A percentile compares a stretch with the other conserved stretches of the same genome.
These are phyloP conservation scores for Grammothele lineata DNA, from an alignment of 768 basidiomycete genomes.

Conservation along the genomic window DNA sequence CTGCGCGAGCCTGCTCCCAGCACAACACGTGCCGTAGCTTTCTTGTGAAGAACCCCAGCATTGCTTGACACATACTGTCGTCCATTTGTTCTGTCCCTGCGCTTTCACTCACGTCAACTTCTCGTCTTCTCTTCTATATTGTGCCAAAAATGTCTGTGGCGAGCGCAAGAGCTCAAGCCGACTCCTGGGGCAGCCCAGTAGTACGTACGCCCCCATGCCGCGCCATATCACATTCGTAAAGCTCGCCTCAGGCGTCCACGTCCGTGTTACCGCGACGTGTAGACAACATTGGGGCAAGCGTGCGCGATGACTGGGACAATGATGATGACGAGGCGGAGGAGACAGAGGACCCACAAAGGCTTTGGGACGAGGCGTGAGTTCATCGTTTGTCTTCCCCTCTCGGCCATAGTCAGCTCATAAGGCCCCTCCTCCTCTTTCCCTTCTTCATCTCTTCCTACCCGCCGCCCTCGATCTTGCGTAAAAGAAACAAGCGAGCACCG, in stretches of 20 bases:
- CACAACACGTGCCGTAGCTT: too few species aligned
- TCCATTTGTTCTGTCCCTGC: too few species aligned
- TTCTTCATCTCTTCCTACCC: background rate
- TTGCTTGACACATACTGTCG: too few species aligned
- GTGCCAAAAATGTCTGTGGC: background rate
- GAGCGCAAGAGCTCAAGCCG: background rate
- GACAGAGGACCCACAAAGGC: conserved; percentile 42
- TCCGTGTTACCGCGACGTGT: too few species aligned
- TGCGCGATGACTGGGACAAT: conserved; percentile 59
- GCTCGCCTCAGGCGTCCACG: background rate
- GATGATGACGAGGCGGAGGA: conserved; percentile 46
- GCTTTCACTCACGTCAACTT: background rate
- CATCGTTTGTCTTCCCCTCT: background rate
- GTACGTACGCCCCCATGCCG: conserved; percentile 2
- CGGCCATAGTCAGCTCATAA: conserved; percentile 10
- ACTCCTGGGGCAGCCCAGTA: conserved; percentile 13
- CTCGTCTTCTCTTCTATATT: background rate
- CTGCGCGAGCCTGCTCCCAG: too few species aligned
- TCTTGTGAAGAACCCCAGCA: too few species aligned
- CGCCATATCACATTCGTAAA: background rate
- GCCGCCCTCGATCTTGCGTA: background rate
- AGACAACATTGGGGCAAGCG: too few species aligned
- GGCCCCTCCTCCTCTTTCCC: conserved; percentile 6
- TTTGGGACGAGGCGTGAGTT: conserved; percentile 74
- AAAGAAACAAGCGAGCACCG: conserved; percentile 55